Conservation (phyloP, 306 rosid genomes). For the Datisca glomerata region DNA sequence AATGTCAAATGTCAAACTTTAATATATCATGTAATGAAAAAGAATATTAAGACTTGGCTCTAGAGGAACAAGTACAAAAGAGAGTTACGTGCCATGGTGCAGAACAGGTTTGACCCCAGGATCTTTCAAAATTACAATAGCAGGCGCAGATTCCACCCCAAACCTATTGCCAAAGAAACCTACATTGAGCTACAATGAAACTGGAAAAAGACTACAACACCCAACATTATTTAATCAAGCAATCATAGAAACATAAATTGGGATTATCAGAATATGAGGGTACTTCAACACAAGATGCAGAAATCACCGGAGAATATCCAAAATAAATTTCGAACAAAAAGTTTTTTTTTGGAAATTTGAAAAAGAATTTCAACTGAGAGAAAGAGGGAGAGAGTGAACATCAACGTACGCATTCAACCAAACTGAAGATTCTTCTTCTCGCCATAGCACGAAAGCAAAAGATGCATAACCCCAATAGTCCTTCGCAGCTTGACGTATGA, state of each 20-base stretch:
- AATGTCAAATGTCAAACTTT: constrained; percentile 11
- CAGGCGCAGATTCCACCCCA: constrained; percentile 88
- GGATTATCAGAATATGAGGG: too few relatives aligned
- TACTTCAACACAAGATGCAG: too few relatives aligned
- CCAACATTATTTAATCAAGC: background rate
- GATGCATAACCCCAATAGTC: constrained; percentile 64
- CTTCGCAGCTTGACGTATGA: constrained; percentile 61
- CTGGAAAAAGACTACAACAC: background rate
- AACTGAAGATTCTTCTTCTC: constrained; percentile 71
- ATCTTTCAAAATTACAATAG: constrained; percentile 79
- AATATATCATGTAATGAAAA: constrained; percentile 12
- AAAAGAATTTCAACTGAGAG: background rate
- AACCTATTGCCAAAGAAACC: constrained; percentile 35
- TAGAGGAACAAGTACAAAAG: constrained; percentile 6
- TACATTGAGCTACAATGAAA: background rate
- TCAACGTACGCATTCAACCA: constrained; percentile 76
- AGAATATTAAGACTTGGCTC: constrained; percentile 10
- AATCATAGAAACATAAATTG: constrained; percentile 1
- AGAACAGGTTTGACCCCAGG: constrained; percentile 86
- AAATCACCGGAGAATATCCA: background rate
- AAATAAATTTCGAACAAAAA: background rate
- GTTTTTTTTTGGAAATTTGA: background rate
- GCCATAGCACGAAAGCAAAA: constrained; percentile 85
- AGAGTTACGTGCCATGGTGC: constrained; percentile 46
- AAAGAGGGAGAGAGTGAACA: constrained; percentile 3